A percentile compares a stretch with the other conserved stretches of the same genome.
phyloP scores from a whole-genome alignment of 2,329 filamentous ascomycete species.

The Penicillium sp. region DNA sequence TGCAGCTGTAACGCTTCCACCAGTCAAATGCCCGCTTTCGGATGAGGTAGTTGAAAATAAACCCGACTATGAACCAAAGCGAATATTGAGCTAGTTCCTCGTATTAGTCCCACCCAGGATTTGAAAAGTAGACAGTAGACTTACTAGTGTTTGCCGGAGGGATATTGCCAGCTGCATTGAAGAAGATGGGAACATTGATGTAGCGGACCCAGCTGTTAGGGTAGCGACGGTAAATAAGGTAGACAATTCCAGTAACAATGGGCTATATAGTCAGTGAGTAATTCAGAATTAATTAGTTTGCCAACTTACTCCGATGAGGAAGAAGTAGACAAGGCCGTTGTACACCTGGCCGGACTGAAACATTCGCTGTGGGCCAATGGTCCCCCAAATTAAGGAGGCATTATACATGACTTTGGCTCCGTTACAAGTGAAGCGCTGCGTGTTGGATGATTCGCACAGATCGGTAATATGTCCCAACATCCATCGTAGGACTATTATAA shows the following conservation, averaged over 20 bases:
- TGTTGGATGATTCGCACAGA: conserved; percentile 61
- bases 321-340: conserved; percentile 33
- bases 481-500: conserved; percentile 43
- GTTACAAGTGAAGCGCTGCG: conserved; percentile 61
- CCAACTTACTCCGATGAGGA: conserved; percentile 29
- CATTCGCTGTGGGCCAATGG: conserved; percentile 69
- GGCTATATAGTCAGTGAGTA: conserved; percentile 14
- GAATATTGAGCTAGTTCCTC: conserved; percentile 25
- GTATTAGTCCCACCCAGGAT: conserved; percentile 41
- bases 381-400: conserved; percentile 70
- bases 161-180: conserved; percentile 62
- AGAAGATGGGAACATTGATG: conserved; percentile 67
- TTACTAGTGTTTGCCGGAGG: conserved; percentile 70
- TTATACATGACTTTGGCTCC: conserved; percentile 65
- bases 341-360: conserved; percentile 66
- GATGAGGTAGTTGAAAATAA: conserved; percentile 68
- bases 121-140: conserved; percentile 42
- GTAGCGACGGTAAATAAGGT: conserved; percentile 56
- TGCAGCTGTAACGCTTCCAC: conserved; percentile 78
- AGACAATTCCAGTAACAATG: conserved; percentile 32
- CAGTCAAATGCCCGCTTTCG: conserved; percentile 65
- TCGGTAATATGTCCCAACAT: conserved; percentile 57
- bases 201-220: conserved; percentile 64
- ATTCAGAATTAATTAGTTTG: neutral
- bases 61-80: conserved; percentile 62